Evolutionary conservation across 352 stramenopile genomes (phyloP), one percentile per base, ranked within the genome.

Genomic region (Phytophthora sojae): DNA sequence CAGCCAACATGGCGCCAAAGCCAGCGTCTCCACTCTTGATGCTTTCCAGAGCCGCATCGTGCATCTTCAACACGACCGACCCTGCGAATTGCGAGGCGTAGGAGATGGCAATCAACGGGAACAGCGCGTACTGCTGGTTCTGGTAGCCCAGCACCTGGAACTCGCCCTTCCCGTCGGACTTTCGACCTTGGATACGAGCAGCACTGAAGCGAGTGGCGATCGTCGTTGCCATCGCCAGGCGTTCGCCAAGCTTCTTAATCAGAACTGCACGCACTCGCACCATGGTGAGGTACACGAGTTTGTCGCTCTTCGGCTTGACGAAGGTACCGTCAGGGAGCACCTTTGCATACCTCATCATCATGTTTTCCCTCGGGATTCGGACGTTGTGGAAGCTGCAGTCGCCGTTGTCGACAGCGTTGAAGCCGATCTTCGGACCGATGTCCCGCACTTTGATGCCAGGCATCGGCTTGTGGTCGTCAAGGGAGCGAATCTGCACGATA

Each of bases 381-480:
- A 49, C 15, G 42, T 21, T 49, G 14, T 49, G 15, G 42, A 49
- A 49, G 42, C 42, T 49, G 42, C 42, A 49, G 42, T 49, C 42
- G 42, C 42, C 42, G 15, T 49, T 49, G 15, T 49, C 42, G 14
- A 49, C 42, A 12, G 42, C 42, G 42, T 49, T 23, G 17, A 49
- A 49, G 45, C 45, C 45, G 17, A 53, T 25, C 19, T 53, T 53
- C 19, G 45, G 45, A 7, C 45, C 45, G 45, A 53, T 53, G 45
- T 53, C 45, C 4, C 45, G 45, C n/a, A 53, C 45, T 17, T 53
- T 53, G 21, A 53, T 53, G 21, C 45, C 45, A 25, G 45, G 45
- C 45, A 53, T 26, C 5, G 45, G 45, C 19, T 17, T 53, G 19
- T 53, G 45, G 19, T 53, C 21, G 8, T 53, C 19, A 9, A 53